A percentile compares a stretch with the other conserved stretches of the same genome.
Conservation (phyloP, 1,284 basidiomycete species). For the Clitocybe nebularis region DNA sequence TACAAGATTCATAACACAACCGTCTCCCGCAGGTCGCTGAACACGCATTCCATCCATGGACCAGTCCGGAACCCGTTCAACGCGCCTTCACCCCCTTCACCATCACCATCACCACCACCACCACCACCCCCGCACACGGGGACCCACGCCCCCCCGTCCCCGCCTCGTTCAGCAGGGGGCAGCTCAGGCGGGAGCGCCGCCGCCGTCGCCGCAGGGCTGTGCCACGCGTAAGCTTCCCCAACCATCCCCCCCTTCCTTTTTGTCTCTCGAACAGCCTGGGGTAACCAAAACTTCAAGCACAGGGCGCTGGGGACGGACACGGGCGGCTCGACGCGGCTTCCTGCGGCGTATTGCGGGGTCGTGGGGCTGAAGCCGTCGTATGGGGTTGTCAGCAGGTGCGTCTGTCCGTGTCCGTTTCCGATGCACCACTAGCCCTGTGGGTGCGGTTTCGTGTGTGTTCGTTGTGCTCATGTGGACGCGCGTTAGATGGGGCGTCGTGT, state of each 20-base stretch:
- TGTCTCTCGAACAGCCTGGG: too few relatives aligned
- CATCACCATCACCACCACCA: conserved; percentile 28
- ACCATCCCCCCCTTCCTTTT: conserved; percentile 1
- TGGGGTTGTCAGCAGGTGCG: conserved; percentile 80
- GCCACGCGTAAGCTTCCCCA: conserved; percentile 60
- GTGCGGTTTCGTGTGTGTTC: neutral
- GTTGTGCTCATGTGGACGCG: neutral
- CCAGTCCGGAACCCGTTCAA: conserved; percentile 81
- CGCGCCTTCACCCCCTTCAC: conserved; percentile 22
- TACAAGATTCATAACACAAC: too few relatives aligned
- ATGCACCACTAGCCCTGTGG: too few relatives aligned
- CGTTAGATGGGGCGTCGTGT: conserved; percentile 82
- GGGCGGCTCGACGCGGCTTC: conserved; percentile 90
- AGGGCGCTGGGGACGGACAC: conserved; percentile 94
- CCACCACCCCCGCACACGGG: too few relatives aligned
- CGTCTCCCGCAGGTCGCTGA: conserved; percentile 58
- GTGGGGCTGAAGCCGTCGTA: conserved; percentile 95
- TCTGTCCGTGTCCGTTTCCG: neutral
- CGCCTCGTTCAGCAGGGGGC: conserved; percentile 66
- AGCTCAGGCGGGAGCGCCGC: conserved; percentile 85
- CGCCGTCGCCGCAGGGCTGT: conserved; percentile 75
- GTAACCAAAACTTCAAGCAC: conserved; percentile 16
- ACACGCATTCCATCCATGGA: conserved; percentile 66
- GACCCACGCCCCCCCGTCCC: neutral
- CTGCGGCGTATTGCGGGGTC: conserved; percentile 92